Conservation (phyloP, 1,284 basidiomycete genomes). For the Quambalaria eucalypti region DNA sequence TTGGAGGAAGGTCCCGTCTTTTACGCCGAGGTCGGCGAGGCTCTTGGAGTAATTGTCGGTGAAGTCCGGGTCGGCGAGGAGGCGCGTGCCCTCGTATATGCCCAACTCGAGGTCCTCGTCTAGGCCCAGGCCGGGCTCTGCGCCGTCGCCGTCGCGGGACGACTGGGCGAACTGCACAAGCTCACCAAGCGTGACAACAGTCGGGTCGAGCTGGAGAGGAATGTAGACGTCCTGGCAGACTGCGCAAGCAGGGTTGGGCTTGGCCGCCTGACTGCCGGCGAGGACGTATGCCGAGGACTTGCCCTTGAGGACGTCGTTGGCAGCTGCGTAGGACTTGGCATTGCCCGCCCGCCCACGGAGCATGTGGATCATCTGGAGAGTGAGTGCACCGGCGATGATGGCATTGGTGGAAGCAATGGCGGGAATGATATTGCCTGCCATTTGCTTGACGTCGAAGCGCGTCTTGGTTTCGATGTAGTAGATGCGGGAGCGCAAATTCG, state of each 20-base stretch:
- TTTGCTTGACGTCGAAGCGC: conserved; percentile 97
- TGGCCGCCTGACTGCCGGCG: conserved; percentile 3
- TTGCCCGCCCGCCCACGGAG: conserved; percentile 55
- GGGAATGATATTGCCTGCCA: conserved; percentile 93
- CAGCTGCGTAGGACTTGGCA: conserved; percentile 10
- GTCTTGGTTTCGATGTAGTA: conserved; percentile 82
- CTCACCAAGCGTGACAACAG: conserved; percentile 61
- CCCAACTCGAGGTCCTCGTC: conserved; percentile 16
- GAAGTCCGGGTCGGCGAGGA: conserved; percentile 79
- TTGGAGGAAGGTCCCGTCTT: conserved; percentile 68
- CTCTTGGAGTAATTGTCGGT: conserved; percentile 70
- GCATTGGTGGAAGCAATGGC: conserved; percentile 99
- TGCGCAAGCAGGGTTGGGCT: conserved; percentile 55
- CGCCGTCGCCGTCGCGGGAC: conserved; percentile 52
- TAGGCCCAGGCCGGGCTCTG: conserved; percentile 36
- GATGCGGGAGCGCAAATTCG: conserved; percentile 80
- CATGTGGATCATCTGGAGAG: conserved; percentile 79
- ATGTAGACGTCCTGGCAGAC: conserved; percentile 80
- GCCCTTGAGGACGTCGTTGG: conserved; percentile 22
- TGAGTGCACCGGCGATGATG: conserved; percentile 85
- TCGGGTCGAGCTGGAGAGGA: conserved; percentile 56
- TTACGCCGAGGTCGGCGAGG: conserved; percentile 59
- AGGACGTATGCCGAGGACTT: conserved; percentile 3
- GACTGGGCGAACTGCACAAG: conserved; percentile 57
- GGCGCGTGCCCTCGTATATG: conserved; percentile 66